A percentile compares a stretch with the other conserved stretches of the same genome.
These are phyloP conservation scores for Cladosporium phlei DNA, from an alignment of 2,329 filamentous ascomycete genomes.

Conservation along the genomic window DNA sequence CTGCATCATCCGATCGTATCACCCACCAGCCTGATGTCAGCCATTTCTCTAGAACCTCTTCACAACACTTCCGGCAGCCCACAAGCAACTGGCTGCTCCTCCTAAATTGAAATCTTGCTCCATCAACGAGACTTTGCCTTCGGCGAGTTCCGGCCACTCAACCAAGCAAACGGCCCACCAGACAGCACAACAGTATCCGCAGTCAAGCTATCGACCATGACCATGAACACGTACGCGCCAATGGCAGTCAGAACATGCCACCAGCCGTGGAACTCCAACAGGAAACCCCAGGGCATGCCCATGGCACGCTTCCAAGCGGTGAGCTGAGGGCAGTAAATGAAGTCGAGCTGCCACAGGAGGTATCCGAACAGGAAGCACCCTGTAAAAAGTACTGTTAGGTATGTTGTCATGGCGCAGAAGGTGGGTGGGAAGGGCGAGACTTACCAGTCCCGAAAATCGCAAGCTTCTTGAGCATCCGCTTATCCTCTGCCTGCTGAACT, in stretches of 20 bases:
- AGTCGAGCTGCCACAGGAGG: slow-evolving; percentile 13
- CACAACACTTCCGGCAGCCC: too few species aligned
- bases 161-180: slow-evolving; percentile 5
- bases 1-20: too few species aligned
- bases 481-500: neutral
- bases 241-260: slow-evolving; percentile 10
- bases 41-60: too few species aligned
- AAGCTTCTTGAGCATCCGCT: slow-evolving; percentile 6
- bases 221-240: slow-evolving; percentile 11
- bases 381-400: neutral
- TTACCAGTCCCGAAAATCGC: slow-evolving; percentile 5
- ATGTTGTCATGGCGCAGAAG: neutral
- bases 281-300: slow-evolving; percentile 11
- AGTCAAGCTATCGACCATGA: slow-evolving; percentile 11
- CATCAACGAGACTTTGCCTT: too few species aligned
- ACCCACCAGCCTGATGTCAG: too few species aligned
- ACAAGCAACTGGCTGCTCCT: too few species aligned
- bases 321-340: slow-evolving; percentile 11
- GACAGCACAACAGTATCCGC: slow-evolving; percentile 1
- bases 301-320: slow-evolving; percentile 7
- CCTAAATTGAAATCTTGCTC: too few species aligned
- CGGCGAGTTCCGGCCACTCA: too few species aligned
- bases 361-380: slow-evolving; percentile 13
- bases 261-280: slow-evolving; percentile 14
- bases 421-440: neutral